Conservation (phyloP, 768 basidiomycete genomes). For the Solioccasus polychromus region DNA sequence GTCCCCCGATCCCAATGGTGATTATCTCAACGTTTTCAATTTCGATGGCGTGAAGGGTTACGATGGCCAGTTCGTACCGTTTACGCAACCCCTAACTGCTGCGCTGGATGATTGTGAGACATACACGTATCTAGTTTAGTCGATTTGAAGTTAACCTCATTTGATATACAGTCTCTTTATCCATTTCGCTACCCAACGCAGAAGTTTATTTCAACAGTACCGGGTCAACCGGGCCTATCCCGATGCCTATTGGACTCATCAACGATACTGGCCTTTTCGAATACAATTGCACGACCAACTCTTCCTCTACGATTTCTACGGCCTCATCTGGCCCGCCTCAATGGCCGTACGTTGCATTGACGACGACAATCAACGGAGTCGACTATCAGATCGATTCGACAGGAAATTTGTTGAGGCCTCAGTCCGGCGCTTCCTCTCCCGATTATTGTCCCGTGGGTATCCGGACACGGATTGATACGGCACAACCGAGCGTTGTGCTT, state of each 20-base stretch:
- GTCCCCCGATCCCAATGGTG: slow-evolving; percentile 13
- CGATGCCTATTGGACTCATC: slow-evolving; percentile 2
- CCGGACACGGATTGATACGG: slow-evolving; percentile 8
- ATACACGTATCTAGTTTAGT: background rate
- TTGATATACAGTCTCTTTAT: slow-evolving; percentile 11
- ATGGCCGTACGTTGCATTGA: slow-evolving; percentile 23
- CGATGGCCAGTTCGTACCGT: slow-evolving; percentile 25
- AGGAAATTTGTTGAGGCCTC: slow-evolving; percentile 20
- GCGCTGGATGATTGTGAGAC: slow-evolving; percentile 26
- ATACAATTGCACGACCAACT: slow-evolving; percentile 18
- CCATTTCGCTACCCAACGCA: slow-evolving; percentile 18
- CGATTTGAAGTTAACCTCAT: background rate
- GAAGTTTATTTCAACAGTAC: slow-evolving; percentile 16
- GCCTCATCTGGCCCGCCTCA: slow-evolving; percentile 2
- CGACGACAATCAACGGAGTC: slow-evolving; percentile 30
- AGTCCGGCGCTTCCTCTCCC: fast-evolving
- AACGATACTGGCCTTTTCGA: background rate
- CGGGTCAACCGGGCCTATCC: slow-evolving; percentile 23
- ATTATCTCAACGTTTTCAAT: slow-evolving; percentile 19
- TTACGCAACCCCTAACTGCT: slow-evolving; percentile 11
- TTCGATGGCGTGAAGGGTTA: slow-evolving; percentile 32
- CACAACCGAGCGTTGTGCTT: slow-evolving; percentile 13
- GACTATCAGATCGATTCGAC: slow-evolving; percentile 30
- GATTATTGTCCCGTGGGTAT: slow-evolving; percentile 25
- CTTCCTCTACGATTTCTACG: background rate